Conservation (phyloP, 129 eudicot species). For the Flaveria brownii region DNA sequence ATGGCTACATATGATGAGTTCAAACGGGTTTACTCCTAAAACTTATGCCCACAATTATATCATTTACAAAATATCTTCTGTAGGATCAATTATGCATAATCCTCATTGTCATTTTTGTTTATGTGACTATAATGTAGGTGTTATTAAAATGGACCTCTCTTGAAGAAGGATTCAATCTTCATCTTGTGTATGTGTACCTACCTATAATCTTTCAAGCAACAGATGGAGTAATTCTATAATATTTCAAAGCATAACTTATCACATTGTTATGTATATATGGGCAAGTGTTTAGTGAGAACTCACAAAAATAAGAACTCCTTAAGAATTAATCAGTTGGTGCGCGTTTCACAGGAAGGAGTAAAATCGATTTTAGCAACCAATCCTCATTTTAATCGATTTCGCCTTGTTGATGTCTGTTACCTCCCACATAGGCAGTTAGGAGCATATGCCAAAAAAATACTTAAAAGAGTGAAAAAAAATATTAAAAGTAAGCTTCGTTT, state of each 20-base stretch:
- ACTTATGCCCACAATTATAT: conserved; percentile 19
- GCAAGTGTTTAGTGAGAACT: neutral
- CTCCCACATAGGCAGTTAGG: neutral
- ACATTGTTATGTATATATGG: neutral
- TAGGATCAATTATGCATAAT: conserved; percentile 1
- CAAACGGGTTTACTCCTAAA: conserved; percentile 64
- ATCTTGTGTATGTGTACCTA: conserved; percentile 56
- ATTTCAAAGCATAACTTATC: conserved; percentile 1
- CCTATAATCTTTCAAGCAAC: conserved; percentile 20
- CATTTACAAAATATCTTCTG: conserved; percentile 7
- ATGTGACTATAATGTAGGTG: conserved; percentile 48
- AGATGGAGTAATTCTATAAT: neutral
- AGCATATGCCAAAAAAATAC: neutral
- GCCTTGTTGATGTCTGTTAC: neutral
- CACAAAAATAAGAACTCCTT: neutral
- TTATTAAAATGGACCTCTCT: conserved; percentile 66
- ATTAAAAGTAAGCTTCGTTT: neutral
- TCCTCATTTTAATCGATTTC: neutral
- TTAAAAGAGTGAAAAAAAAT: neutral
- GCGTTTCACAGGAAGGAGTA: neutral
- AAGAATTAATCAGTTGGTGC: neutral
- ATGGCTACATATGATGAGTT: conserved; percentile 94
- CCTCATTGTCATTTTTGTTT: conserved; percentile 21
- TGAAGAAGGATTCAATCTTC: conserved; percentile 85
- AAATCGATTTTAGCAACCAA: neutral